Evolutionary conservation across 2,329 filamentous ascomycete species (phyloP).

Genomic region (Ilyonectria sp.): DNA sequence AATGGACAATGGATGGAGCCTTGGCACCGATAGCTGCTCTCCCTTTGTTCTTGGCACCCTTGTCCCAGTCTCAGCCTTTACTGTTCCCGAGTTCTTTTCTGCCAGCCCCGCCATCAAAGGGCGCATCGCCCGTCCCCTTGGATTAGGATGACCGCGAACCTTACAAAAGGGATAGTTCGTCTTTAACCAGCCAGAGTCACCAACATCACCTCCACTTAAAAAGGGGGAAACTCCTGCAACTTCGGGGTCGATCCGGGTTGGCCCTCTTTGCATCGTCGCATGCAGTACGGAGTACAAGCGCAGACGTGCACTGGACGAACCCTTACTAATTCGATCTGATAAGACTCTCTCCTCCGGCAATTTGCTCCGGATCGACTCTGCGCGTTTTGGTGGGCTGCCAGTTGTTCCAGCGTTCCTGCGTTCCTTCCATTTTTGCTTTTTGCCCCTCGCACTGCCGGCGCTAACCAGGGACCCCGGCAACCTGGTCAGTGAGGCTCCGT

Average conservation of each 20-base stretch:
- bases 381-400: background rate
- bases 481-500: background rate
- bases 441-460: slow-evolving; percentile 23
- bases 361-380: background rate
- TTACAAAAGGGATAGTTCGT: background rate
- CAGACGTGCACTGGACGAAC: background rate
- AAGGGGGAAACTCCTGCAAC: background rate
- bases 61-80: background rate
- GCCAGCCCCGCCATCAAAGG: background rate
- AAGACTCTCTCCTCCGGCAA: background rate
- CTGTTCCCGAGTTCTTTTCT: background rate
- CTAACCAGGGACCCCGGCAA: slow-evolving; percentile 22
- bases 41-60: background rate
- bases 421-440: slow-evolving; percentile 5
- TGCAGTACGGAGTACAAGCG: background rate
- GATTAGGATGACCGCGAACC: background rate
- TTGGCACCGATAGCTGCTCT: background rate
- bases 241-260: background rate
- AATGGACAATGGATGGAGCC: too few species aligned
- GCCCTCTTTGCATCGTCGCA: background rate
- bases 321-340: background rate
- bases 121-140: too few species aligned
- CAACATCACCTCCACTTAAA: background rate
- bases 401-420: background rate
- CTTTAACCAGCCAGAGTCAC: background rate